These are phyloP conservation scores for Lactarius pseudohatsudake DNA, from an alignment of 768 basidiomycete species.

Conservation along the genomic window DNA sequence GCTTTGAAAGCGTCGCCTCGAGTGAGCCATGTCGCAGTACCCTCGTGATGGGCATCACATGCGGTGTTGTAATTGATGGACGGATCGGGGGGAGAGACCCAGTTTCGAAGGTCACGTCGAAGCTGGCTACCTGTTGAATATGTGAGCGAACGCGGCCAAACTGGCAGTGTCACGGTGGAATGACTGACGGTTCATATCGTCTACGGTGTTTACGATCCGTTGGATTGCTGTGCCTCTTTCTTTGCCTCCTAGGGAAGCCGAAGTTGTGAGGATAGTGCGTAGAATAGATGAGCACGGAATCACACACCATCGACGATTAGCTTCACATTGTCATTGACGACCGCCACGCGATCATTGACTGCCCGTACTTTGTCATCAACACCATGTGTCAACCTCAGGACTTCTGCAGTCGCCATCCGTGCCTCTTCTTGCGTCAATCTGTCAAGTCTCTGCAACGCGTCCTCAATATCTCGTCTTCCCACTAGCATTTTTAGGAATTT, in stretches of 20 bases:
- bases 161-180: background rate
- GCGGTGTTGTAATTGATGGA: conserved; percentile 3
- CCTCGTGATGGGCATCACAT: background rate
- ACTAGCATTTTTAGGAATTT: background rate
- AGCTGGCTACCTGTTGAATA: background rate
- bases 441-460: background rate
- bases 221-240: background rate
- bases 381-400: background rate
- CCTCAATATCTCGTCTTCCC: background rate
- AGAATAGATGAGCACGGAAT: background rate
- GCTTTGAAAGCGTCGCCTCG: background rate
- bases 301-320: background rate
- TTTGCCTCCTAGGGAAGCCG: background rate
- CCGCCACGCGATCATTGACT: background rate
- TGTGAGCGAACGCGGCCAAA: background rate
- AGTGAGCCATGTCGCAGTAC: background rate
- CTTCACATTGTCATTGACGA: background rate
- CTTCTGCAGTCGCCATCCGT: background rate
- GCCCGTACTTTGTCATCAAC: too few species aligned
- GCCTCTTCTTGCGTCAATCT: background rate
- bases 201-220: background rate
- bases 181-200: background rate
- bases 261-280: background rate
- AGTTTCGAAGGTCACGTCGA: background rate
- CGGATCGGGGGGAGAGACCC: conserved; percentile 8